Base-by-base conservation (phyloP, 2,329 filamentous ascomycete species). In the Fonsecaea multimorphosa region DNA sequence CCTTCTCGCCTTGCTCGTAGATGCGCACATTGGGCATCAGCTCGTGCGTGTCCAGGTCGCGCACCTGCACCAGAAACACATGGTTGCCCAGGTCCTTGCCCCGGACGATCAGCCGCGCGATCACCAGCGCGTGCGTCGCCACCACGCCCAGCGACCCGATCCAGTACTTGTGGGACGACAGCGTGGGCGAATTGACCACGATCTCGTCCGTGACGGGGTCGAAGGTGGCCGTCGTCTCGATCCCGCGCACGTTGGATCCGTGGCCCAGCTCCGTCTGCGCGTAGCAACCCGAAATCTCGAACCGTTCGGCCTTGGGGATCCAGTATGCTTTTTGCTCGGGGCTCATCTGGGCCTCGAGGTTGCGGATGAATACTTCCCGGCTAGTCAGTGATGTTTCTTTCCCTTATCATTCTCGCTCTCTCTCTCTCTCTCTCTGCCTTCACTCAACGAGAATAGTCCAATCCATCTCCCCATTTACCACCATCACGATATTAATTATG, bases 1-100 rank as follows among this genome's bases (percentile, higher is more conserved):
- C 89, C 58, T 72, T 72, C 27, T 66, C 65, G 24, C 74, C 73
- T 31, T 74, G 66, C 38, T 76, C 74, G 64, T 73, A 73, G 4
- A 74, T 67, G 38, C 73, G 69, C 55, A 75, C 69, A 5, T 71
- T 71, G 8, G 67, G 61, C 61, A 74, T 52, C 12, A 71, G 63
- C 52, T 71, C 64, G 49, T 71, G 69, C 14, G 71, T 72, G 7
- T 72, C 64, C 34, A 75, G 61, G 9, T 72, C 66, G 3, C 73
- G 72, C 16, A 76, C 49, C 59, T 75, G 73, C 2, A 74, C 64
- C 5, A 75, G 64, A 57, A 76, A 75, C 3, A 73, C 61, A 62
- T 76, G 74, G 34, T 72, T 69, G 40, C 74, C 74, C 44, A 71
- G 63, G 24, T 75, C 71, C 34, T 69, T 70, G 3, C 69, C 68